phyloP scores from a whole-genome alignment of 345 rosid species.

The Melastoma malabathricum region DNA sequence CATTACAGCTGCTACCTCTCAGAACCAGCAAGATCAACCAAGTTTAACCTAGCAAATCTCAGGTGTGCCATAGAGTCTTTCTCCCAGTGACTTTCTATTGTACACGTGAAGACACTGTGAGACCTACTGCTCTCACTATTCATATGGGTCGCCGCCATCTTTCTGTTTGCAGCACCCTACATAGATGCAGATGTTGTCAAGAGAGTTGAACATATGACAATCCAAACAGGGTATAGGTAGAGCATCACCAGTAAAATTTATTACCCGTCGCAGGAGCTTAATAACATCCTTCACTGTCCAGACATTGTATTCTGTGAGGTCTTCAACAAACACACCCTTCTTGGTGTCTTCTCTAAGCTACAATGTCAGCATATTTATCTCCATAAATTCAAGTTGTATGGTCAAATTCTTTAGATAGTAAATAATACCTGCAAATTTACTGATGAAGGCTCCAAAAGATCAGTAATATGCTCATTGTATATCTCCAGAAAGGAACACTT shows the following conservation, averaged over 20 bases:
- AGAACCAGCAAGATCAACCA: constrained; percentile 96
- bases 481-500: constrained; percentile 90
- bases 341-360: constrained; percentile 91
- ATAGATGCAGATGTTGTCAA: constrained; percentile 7
- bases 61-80: constrained; percentile 66
- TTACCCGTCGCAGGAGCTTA: constrained; percentile 64
- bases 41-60: constrained; percentile 85
- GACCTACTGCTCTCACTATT: constrained; percentile 97
- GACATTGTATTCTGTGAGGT: constrained; percentile 65
- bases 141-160: constrained; percentile 82
- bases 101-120: constrained; percentile 93
- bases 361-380: constrained; percentile 19
- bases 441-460: constrained; percentile 80
- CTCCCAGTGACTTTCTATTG: constrained; percentile 83
- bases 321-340: constrained; percentile 83
- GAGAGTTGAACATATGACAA: not conserved
- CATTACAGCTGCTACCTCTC: constrained; percentile 50
- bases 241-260: constrained; percentile 5
- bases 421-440: constrained; percentile 68
- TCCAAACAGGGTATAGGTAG: constrained; percentile 3
- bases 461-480: constrained; percentile 89
- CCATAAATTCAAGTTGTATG: constrained; percentile 6
- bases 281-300: constrained; percentile 56
- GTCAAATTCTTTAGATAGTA: constrained; percentile 6
- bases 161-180: constrained; percentile 82